Percentiles rank a stretch among this genome's conserved stretches.
Conservation (phyloP, 805 yeast species). For the Kregervanrija fluxuum region DNA sequence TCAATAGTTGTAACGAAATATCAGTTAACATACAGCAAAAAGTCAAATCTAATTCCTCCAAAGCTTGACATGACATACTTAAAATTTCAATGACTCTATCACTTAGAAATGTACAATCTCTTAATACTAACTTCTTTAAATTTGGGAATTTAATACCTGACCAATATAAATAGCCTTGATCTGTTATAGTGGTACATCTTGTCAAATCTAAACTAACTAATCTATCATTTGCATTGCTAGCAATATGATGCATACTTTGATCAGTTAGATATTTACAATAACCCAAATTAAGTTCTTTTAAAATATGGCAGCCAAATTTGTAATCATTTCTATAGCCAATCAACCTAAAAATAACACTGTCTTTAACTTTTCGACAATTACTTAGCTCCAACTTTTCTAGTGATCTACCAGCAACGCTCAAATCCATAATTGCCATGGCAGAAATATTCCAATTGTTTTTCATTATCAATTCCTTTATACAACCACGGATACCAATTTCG, state of each 20-base stretch:
- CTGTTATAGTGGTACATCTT: conserved; percentile 73
- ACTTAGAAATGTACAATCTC: conserved; percentile 69
- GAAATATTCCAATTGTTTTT: conserved; percentile 69
- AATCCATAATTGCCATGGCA: conserved; percentile 77
- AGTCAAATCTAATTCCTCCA: conserved; percentile 52
- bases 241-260: conserved; percentile 54
- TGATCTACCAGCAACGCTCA: conserved; percentile 55
- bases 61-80: conserved; percentile 52
- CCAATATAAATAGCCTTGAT: conserved; percentile 66
- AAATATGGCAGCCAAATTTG: conserved; percentile 47
- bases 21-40: conserved; percentile 75
- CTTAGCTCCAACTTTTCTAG: conserved; percentile 58
- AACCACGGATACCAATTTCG: conserved; percentile 62
- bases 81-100: conserved; percentile 57
- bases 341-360: conserved; percentile 62
- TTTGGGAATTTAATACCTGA: conserved; percentile 47
- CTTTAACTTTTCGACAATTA: conserved; percentile 68
- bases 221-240: conserved; percentile 48
- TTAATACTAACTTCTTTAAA: conserved; percentile 44
- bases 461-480: conserved; percentile 50
- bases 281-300: conserved; percentile 51
- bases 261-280: conserved; percentile 75
- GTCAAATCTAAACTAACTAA: conserved; percentile 55
- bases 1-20: conserved; percentile 55
- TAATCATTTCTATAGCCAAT: conserved; percentile 41